Evolutionary conservation across 495 filamentous ascomycete species (phyloP).

Genomic region (Trichocladium antarcticum): DNA sequence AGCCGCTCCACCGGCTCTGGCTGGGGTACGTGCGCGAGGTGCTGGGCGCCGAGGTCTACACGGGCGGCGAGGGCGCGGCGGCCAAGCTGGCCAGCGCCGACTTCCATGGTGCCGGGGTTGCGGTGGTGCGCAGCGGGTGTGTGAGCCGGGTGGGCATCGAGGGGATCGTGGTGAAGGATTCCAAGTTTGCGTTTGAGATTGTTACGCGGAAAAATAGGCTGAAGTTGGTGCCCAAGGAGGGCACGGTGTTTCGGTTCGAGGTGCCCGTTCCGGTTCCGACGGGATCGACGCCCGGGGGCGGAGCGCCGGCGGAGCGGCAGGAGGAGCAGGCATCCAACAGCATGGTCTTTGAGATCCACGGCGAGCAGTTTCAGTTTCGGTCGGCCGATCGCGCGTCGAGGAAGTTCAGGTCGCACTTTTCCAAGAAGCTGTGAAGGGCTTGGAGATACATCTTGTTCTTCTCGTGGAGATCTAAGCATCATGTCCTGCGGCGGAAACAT

Average conservation of each 20-base stretch:
- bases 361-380: slow-evolving; percentile 72
- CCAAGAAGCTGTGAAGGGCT: slow-evolving; percentile 49
- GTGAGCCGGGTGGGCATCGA: slow-evolving; percentile 67
- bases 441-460: neutral
- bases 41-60: slow-evolving; percentile 41
- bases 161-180: slow-evolving; percentile 83
- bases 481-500: neutral
- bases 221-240: slow-evolving; percentile 74
- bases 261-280: slow-evolving; percentile 42
- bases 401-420: slow-evolving; percentile 74
- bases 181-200: slow-evolving; percentile 74
- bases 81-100: slow-evolving; percentile 71
- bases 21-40: slow-evolving; percentile 69
- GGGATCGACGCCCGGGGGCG: slow-evolving; percentile 7
- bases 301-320: neutral
- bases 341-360: slow-evolving; percentile 77
- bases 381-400: slow-evolving; percentile 76
- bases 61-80: slow-evolving; percentile 36
- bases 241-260: slow-evolving; percentile 70
- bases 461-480: neutral
- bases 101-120: slow-evolving; percentile 76
- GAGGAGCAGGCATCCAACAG: slow-evolving; percentile 23
- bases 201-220: slow-evolving; percentile 59
- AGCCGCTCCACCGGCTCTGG: slow-evolving; percentile 70
- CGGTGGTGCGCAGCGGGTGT: slow-evolving; percentile 73